Base-by-base conservation (phyloP, 129 eudicot species). In the Silybum marianum region DNA sequence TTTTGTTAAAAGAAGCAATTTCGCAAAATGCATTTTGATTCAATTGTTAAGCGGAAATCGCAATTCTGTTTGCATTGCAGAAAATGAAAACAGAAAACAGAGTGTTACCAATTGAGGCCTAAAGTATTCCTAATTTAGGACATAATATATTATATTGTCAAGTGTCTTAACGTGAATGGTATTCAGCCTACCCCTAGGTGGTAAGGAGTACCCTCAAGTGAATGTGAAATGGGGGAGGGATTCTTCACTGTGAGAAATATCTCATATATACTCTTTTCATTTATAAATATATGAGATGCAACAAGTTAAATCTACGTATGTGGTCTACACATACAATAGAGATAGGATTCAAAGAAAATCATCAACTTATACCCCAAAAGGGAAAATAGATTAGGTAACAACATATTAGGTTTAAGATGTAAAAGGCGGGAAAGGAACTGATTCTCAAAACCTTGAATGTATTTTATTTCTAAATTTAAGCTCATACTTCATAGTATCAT, bases 41-140 rank as follows among this genome's bases (percentile, higher is more conserved):
- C 24, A 26, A 75, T 75, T 58, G 46, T 54, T 75, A 54, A 75
- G 70, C 21, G 12, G 69, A 51, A 75, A 75, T 58, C 23, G n/a
- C 70, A 75, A 18, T 12, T 16, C 28, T 22, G 38, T 26, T 46
- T 46, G 58, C 58, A 46, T 46, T 46, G 58, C n/a, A 46, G n/a
- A 46, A 46, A 46, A 46, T 14, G 18, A 14, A 46, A 46, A 46
- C 18, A 46, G 18, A 14, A 46, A 46, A 46, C 18, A 46, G 7
- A 51, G 70, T 28, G 26, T 75, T 58, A 19, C 70, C 79, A 32
- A 51, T 28, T 21, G 60, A 28, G 69, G 51, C 65, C 62, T 46
- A 39, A 44, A 23, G 36, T 6, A 6, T 74, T 74, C 68, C 68
- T 74, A 46, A 74, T 7, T 48, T 74, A 24, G 26, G 28, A 74